These are phyloP conservation scores for Dactylorhiza incarnata DNA, from an alignment of 106 monocot species.

Conservation along the genomic window DNA sequence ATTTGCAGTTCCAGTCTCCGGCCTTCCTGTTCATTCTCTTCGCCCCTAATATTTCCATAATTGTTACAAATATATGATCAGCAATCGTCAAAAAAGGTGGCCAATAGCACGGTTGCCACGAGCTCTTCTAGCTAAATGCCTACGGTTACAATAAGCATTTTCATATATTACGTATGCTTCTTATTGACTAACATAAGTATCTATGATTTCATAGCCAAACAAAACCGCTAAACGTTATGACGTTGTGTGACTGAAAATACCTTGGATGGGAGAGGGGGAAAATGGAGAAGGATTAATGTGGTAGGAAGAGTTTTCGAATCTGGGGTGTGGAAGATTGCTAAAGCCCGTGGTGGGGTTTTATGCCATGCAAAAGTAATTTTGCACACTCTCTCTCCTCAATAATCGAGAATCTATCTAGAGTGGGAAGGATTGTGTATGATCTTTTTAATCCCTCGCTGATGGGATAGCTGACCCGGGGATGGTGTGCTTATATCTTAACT, in stretches of 20 bases:
- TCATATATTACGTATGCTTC: too few species aligned
- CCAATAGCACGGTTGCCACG: too few species aligned
- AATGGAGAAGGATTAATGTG: background rate
- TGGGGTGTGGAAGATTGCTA: background rate
- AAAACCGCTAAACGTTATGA: too few species aligned
- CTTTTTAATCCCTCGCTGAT: background rate
- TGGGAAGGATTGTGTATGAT: background rate
- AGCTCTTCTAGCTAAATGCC: too few species aligned
- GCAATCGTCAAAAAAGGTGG: too few species aligned
- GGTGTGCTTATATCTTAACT: too few species aligned
- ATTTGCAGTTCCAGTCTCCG: slow-evolving; percentile 90
- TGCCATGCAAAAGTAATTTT: background rate
- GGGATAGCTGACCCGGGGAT: background rate
- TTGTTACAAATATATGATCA: too few species aligned
- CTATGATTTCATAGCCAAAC: too few species aligned
- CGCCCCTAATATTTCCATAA: background rate
- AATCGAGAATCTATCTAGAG: slow-evolving; percentile 4
- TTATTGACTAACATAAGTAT: too few species aligned
- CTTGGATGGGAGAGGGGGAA: too few species aligned
- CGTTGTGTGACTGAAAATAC: too few species aligned
- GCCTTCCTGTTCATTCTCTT: slow-evolving; percentile 84
- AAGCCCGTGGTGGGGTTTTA: background rate
- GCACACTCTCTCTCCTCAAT: slow-evolving; percentile 8
- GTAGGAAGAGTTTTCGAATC: background rate
- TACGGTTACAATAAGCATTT: too few species aligned